Percentiles rank a stretch among this genome's conserved stretches.
Evolutionary conservation across 2,329 filamentous ascomycete species (phyloP).

Genomic region (Pestalotiopsis fici): DNA sequence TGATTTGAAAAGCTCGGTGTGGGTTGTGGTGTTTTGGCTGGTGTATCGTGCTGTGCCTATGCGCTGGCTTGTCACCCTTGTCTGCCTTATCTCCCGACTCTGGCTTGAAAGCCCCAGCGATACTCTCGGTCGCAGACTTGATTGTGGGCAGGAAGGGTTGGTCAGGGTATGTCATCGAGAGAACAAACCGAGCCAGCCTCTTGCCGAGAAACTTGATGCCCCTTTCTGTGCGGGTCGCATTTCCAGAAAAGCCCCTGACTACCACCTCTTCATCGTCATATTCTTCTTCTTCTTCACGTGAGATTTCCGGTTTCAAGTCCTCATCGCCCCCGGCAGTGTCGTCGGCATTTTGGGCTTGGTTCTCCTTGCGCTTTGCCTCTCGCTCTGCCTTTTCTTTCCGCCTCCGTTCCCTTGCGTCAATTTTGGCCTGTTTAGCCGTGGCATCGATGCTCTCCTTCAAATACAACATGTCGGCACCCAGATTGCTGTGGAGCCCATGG

Average conservation of each 20-base stretch:
- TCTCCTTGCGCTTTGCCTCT: conserved; percentile 18
- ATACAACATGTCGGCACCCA: conserved; percentile 94
- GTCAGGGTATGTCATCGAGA: conserved; percentile 90
- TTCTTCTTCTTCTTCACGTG: conserved; percentile 46
- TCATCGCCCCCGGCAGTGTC: conserved; percentile 27
- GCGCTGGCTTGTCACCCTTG: conserved; percentile 48
- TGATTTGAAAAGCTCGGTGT: conserved; percentile 74
- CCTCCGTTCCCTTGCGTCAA: conserved; percentile 65
- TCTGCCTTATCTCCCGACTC: conserved; percentile 36
- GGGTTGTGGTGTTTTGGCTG: conserved; percentile 30
- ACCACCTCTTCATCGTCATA: conserved; percentile 83
- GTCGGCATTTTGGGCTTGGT: conserved; percentile 14
- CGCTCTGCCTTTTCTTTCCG: conserved; percentile 45
- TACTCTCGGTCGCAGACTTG: conserved; percentile 48
- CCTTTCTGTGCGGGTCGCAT: conserved; percentile 86
- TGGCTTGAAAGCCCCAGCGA: conserved; percentile 38
- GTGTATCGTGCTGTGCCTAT: conserved; percentile 64
- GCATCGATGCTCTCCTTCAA: conserved; percentile 96
- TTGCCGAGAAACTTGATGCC: conserved; percentile 98
- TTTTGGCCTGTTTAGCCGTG: conserved; percentile 71
- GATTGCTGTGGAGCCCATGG: conserved; percentile 92
- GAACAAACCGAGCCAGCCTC: conserved; percentile 85
- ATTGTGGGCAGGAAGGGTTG: conserved; percentile 78
- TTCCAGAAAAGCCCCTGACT: conserved; percentile 86
- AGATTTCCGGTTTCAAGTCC: conserved; percentile 3